These are phyloP conservation scores for Dothiorella sarmentorum DNA, from an alignment of 2,329 filamentous ascomycete species.

Conservation along the genomic window DNA sequence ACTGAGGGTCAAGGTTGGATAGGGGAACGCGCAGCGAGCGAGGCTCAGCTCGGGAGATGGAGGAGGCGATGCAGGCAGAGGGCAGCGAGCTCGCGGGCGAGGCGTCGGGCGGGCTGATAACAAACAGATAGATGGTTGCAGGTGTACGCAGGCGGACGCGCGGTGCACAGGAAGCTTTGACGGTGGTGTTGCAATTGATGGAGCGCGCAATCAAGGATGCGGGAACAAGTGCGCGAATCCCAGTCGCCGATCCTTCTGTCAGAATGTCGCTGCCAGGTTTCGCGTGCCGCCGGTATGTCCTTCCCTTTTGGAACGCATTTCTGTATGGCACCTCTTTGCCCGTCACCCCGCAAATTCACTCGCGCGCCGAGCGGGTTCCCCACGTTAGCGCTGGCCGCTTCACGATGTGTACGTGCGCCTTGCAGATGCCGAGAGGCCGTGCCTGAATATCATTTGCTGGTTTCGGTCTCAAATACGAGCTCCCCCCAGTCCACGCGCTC, in stretches of 20 bases:
- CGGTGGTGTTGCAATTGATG: conserved; percentile 16
- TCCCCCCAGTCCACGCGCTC: neutral
- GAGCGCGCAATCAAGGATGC: conserved; percentile 16
- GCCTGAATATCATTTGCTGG: conserved; percentile 18
- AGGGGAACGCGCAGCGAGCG: neutral
- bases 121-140: neutral
- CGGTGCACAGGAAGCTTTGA: conserved; percentile 10
- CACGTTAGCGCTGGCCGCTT: conserved; percentile 11
- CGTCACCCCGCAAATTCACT: neutral
- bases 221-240: conserved; percentile 4
- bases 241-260: neutral
- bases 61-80: neutral
- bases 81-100: neutral
- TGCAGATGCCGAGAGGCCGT: conserved; percentile 14
- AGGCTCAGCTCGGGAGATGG: neutral
- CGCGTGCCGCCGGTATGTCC: neutral
- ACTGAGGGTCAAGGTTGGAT: neutral
- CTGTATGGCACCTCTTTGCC: neutral
- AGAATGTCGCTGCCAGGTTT: conserved; percentile 11
- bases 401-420: conserved; percentile 13
- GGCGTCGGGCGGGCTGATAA: neutral
- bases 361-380: conserved; percentile 8
- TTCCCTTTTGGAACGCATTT: neutral
- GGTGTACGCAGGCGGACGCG: conserved; percentile 11
- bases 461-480: neutral